phyloP scores from a whole-genome alignment of 2,329 filamentous ascomycete species.

The Rhynchosporium agropyri region DNA sequence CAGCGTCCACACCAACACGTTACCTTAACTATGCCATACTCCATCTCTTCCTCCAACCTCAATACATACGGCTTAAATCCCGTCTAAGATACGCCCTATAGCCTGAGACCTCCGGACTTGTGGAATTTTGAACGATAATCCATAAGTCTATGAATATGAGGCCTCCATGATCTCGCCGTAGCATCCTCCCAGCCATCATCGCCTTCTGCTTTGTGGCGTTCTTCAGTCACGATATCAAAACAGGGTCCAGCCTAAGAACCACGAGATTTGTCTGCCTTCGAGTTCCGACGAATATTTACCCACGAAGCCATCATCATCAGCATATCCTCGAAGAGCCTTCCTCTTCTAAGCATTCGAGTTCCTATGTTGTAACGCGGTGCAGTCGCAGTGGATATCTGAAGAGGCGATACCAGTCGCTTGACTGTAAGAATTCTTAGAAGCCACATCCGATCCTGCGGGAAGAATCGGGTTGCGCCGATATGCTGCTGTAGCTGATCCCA shows the following conservation, averaged over 20 bases:
- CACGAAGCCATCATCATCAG: slow-evolving; percentile 5
- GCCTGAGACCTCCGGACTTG: slow-evolving; percentile 24
- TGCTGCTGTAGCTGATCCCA: not conserved
- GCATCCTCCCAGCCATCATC: slow-evolving; percentile 4
- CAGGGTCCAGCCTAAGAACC: slow-evolving; percentile 19
- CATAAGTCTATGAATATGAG: slow-evolving; percentile 23
- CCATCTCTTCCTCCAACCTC: slow-evolving; percentile 22
- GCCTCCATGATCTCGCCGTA: not conserved
- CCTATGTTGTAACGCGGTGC: not conserved
- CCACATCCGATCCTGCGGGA: not conserved
- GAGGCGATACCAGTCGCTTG: not conserved
- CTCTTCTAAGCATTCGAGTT: not conserved
- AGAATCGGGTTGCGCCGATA: not conserved
- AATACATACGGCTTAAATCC: slow-evolving; percentile 20
- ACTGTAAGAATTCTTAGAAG: slow-evolving; percentile 5
- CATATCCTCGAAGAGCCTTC: not conserved
- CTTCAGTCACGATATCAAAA: slow-evolving; percentile 20
- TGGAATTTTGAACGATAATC: slow-evolving; percentile 22
- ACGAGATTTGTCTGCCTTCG: not conserved
- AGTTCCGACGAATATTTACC: not conserved
- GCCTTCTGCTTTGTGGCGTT: slow-evolving; percentile 6
- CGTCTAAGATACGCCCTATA: slow-evolving; percentile 27
- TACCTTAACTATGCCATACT: slow-evolving; percentile 24
- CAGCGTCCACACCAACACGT: slow-evolving; percentile 25
- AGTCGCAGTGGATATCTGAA: not conserved